phyloP scores from a whole-genome alignment of 306 rosid genomes.

The Ammopiptanthus mongolicus region DNA sequence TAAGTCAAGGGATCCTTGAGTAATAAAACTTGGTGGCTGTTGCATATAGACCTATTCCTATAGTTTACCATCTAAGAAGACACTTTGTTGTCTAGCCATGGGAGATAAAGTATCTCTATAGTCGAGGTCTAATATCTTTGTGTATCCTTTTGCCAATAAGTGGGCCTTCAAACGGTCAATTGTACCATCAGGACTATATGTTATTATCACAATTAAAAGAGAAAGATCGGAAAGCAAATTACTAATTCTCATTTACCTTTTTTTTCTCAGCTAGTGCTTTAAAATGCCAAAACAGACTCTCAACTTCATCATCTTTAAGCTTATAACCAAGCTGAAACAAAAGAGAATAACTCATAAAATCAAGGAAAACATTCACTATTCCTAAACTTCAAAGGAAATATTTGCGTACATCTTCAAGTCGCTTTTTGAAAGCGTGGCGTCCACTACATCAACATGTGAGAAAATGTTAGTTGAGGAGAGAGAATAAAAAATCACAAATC shows the following conservation, averaged over 20 bases:
- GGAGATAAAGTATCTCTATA: too few species aligned
- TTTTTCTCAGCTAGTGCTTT: slow-evolving; percentile 75
- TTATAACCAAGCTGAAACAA: slow-evolving; percentile 69
- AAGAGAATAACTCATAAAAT: not conserved
- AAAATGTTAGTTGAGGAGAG: not conserved
- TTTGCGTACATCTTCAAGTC: slow-evolving; percentile 60
- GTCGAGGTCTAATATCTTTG: too few species aligned
- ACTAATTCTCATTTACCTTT: slow-evolving; percentile 44
- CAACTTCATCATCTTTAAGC: slow-evolving; percentile 49
- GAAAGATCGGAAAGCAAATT: not conserved
- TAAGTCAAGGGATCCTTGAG: too few species aligned
- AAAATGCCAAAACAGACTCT: slow-evolving; percentile 59
- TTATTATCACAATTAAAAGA: not conserved
- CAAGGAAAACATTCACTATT: not conserved
- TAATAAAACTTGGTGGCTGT: too few species aligned
- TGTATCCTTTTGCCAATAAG: too few species aligned
- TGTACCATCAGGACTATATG: too few species aligned
- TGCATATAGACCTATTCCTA: too few species aligned
- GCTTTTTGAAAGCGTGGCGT: slow-evolving; percentile 75
- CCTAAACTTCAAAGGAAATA: not conserved
- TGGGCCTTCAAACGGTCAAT: too few species aligned
- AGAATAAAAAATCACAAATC: not conserved
- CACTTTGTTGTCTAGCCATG: too few species aligned
- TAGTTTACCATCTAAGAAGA: too few species aligned
- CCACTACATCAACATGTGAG: slow-evolving; percentile 45